phyloP scores from a whole-genome alignment of 2,329 filamentous ascomycete species.

The Pyrenophora tritici-repentis region DNA sequence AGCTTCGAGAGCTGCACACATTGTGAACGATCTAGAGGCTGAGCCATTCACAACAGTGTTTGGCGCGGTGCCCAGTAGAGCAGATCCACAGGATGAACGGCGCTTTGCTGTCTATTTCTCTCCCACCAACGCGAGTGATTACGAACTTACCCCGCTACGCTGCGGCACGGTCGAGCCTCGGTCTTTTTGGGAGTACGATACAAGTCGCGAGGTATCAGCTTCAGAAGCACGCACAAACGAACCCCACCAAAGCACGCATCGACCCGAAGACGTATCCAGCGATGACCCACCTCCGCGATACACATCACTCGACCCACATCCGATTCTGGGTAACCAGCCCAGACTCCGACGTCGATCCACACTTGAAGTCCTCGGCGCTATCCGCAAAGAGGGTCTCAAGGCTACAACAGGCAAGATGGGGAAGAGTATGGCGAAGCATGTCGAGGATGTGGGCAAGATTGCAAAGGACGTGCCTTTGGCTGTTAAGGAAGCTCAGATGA shows the following conservation, averaged over 20 bases:
- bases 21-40: background rate
- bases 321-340: background rate
- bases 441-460: slow-evolving; percentile 3
- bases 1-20: background rate
- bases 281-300: slow-evolving; percentile 7
- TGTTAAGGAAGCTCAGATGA: background rate
- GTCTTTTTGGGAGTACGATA: too few relatives aligned
- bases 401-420: slow-evolving; percentile 2
- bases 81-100: background rate
- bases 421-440: slow-evolving; percentile 1
- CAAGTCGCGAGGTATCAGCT: background rate
- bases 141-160: background rate
- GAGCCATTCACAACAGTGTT: background rate
- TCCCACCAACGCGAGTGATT: background rate
- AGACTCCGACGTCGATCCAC: background rate
- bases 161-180: too few relatives aligned
- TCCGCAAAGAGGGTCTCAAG: background rate
- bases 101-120: slow-evolving; percentile 4
- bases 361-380: background rate
- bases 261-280: background rate
- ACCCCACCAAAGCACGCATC: background rate
- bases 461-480: slow-evolving; percentile 2
- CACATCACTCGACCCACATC: slow-evolving; percentile 4
- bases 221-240: background rate
- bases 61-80: background rate